phyloP scores from a whole-genome alignment of 495 filamentous ascomycete species.

The Aspergillus steynii region DNA sequence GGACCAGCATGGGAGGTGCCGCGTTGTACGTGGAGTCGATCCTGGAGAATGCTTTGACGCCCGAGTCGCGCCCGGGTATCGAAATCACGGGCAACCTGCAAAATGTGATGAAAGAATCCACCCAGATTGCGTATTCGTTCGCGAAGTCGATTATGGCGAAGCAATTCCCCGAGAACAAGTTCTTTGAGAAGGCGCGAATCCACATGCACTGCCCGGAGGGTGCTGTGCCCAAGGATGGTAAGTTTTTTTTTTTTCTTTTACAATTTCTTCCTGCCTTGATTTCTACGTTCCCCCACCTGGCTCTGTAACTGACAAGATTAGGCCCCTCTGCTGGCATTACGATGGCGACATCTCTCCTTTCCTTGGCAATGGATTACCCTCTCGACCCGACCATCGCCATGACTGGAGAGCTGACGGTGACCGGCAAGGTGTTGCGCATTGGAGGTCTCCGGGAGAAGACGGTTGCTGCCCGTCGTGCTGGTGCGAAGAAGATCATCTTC shows the following conservation, averaged over 20 bases:
- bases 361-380: constrained; percentile 73
- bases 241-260: constrained; percentile 19
- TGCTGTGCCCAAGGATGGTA: constrained; percentile 91
- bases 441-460: constrained; percentile 97
- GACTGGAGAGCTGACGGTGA: constrained; percentile 98
- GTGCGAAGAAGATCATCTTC: constrained; percentile 94
- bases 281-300: background rate
- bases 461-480: constrained; percentile 92
- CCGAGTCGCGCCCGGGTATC: constrained; percentile 71
- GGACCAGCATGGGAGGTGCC: constrained; percentile 97
- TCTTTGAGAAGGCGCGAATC: constrained; percentile 94
- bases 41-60: constrained; percentile 74
- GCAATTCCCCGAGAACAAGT: constrained; percentile 83
- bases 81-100: constrained; percentile 94
- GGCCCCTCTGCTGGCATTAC: constrained; percentile 92
- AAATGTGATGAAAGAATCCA: constrained; percentile 97
- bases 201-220: constrained; percentile 98
- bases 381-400: constrained; percentile 90
- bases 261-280: background rate
- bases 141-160: constrained; percentile 85
- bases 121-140: constrained; percentile 91
- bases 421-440: constrained; percentile 95
- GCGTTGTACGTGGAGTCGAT: constrained; percentile 98
- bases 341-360: constrained; percentile 91
- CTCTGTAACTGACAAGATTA: constrained; percentile 27